Evolutionary conservation across 1,139 yeast genomes (phyloP), one percentile per base, ranked within the genome.

Genomic region (Suhomyces kunorum): DNA sequence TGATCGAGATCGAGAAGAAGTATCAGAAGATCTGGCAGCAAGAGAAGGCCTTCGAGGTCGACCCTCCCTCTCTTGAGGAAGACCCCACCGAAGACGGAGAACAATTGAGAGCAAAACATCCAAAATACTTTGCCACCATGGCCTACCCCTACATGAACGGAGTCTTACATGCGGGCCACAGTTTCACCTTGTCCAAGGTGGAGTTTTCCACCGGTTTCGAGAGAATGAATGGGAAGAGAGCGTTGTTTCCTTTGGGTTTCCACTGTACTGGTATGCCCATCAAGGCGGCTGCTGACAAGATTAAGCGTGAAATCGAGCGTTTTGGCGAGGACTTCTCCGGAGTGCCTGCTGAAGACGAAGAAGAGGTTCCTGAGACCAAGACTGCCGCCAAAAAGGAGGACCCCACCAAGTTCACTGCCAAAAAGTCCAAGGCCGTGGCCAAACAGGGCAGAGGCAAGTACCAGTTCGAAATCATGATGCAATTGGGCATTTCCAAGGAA

Each of bases 211-310:
- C 87, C 43, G 98, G 98, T 42, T 94, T 85, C 59, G 96, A 92
- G 68, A 82, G 98, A 67, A 86, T 94, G 92, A 76, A 78, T 58
- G 98, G 98, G 50, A 88, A 86, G 67, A 79, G 86, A 55, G 96
- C 97, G 25, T 72, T 92, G 48, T 92, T 88, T 70, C 98, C 99
- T 38, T 76, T 94, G 46, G 99, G 98, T 39, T 92, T 92, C 83
- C 99, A 92, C 68, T 94, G 98, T 77, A 92, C 98, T 32, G 99
- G 99, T 74, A 86, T 92, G 97, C 98, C 99, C 43, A 94, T 92
- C 63, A 85, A 81, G 71, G 92, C 98, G 13, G 80, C 96, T 58
- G 98, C 99, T 35, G 99, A 92, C 68, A 92, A 92, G 68, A 78
- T 94, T 56, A 80, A 81, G 59, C 81, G 98, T 64, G 98, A 92